Evolutionary conservation across 2,329 filamentous ascomycete species (phyloP), one percentile per base, ranked within the genome.

Genomic region (Neoascochyta sp.): DNA sequence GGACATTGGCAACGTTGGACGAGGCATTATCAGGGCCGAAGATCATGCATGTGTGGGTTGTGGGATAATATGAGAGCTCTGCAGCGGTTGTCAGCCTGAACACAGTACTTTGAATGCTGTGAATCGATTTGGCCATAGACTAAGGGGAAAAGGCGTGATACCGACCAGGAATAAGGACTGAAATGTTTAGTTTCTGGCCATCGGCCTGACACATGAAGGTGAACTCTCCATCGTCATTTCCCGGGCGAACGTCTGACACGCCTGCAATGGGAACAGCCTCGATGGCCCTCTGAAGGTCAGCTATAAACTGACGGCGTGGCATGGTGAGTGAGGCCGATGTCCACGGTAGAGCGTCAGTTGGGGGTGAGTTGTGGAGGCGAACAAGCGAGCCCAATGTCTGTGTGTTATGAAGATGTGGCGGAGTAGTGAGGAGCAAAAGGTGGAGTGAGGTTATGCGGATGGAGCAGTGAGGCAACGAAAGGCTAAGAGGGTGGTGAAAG

Each of bases 201-300:
- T 54, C 45, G 5, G 54, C 48, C 13, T 50, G 32, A 18, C 63
- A 62, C 22, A 52, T 68, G 55, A 90, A 83, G 9, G 71, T 72
- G 34, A 93, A 69, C 34, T 84, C 78, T 28, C 83, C 85, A 57
- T 90, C 83, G 17, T 83, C 81, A 4, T 80, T 77, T 10, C 83
- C 83, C 19, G 68, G 65, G 18, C 65, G 63, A 14, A 94, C 64
- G 18, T 69, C 54, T 26, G 63, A 63, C 26, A 92, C 67, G 27
- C 71, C 63, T 1, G 64, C 41, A 25, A 77, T 65, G 3, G 48
- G 48, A 12, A 62, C 51, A 22, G 54, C 49, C 9, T 50, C 38
- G 5, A 60, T 63, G 6, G 62, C 68, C 23, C 64, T 61, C 16
- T 56, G 65, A 50, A 70, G 64, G 54, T 89, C 82, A 28, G 68